A percentile compares a stretch with the other conserved stretches of the same genome.
Conservation (phyloP, 2,329 filamentous ascomycete genomes). For the Aspergillus pseudoterreus region DNA sequence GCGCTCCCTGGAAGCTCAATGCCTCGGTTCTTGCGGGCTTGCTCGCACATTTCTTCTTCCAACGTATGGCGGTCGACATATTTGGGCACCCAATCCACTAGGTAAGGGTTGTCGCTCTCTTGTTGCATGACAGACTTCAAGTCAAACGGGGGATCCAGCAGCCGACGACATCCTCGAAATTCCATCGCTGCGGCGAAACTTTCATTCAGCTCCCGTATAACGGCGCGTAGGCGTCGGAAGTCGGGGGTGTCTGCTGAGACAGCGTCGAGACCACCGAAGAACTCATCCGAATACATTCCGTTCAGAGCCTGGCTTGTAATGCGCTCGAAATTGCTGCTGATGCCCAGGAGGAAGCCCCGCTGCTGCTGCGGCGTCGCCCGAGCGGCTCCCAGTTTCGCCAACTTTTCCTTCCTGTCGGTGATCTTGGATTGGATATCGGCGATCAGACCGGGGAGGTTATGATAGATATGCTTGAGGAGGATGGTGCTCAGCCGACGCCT, state of each 20-base stretch:
- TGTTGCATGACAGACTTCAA: background rate
- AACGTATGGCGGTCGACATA: slow-evolving; percentile 3
- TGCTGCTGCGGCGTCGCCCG: slow-evolving; percentile 23
- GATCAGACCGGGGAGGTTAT: slow-evolving; percentile 35
- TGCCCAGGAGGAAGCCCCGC: slow-evolving; percentile 26
- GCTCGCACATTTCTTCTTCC: slow-evolving; percentile 20
- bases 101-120: slow-evolving; percentile 11
- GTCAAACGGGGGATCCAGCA: background rate
- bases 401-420: slow-evolving; percentile 28
- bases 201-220: slow-evolving; percentile 23
- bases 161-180: slow-evolving; percentile 12
- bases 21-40: slow-evolving; percentile 25
- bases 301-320: slow-evolving; percentile 39
- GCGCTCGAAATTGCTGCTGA: slow-evolving; percentile 36
- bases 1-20: slow-evolving; percentile 33
- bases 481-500: slow-evolving; percentile 37
- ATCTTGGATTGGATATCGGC: slow-evolving; percentile 30
- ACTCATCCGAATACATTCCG: slow-evolving; percentile 40
- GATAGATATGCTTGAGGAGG: slow-evolving; percentile 26
- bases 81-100: slow-evolving; percentile 10
- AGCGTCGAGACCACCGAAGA: slow-evolving; percentile 30
- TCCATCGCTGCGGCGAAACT: slow-evolving; percentile 25
- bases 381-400: slow-evolving; percentile 22
- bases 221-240: slow-evolving; percentile 25
- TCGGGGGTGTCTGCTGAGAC: slow-evolving; percentile 14